Evolutionary conservation across 352 stramenopile genomes (phyloP), one percentile per base, ranked within the genome.

Genomic region (Thraustochytrium sp.): DNA sequence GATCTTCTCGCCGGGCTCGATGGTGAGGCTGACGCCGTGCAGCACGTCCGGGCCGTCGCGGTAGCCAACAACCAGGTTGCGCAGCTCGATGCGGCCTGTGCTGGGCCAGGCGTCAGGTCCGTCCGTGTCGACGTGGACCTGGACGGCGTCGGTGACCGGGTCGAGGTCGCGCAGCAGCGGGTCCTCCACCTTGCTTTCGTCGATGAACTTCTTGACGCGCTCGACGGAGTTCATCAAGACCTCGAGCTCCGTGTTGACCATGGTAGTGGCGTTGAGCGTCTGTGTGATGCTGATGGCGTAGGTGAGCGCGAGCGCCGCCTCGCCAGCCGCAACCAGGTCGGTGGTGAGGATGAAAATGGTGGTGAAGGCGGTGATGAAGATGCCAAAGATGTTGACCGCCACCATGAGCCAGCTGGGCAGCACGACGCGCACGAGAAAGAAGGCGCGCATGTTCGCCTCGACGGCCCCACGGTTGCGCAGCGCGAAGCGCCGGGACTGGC

Each of bases 141-240:
- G 36, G 13, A 75, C 16, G 16, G 62, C n/a, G 40, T 54, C 31
- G 23, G 62, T 37, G 18, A 37, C 1, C 40, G n/a, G 40, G 2
- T 44, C 8, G 23, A 4, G 2, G 40, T 34, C 34, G 26, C 68
- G 68, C 26, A 55, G 9, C 11, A 80, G 89, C 29, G 72, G 36
- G 53, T 85, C 85, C 16, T 85, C 68, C 48, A 88, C 86, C 78
- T 92, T 88, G 29, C 84, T 84, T 56, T 85, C 72, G 48, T 86
- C 76, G 40, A 85, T 86, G 64, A 92, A 94, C 63, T 93, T 85
- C 42, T 91, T 64, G 36, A 95, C 87, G 55, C 92, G 88, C 84
- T 98, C 93, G 8, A 98, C 93, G 46, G 93, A 93, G 63, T 97
- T 94, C 89, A 98, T 97, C 76, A 96, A 92, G 38, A 95, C 95